Conservation (phyloP, 202 grass and related monocot genomes). For the Musa balbisiana region DNA sequence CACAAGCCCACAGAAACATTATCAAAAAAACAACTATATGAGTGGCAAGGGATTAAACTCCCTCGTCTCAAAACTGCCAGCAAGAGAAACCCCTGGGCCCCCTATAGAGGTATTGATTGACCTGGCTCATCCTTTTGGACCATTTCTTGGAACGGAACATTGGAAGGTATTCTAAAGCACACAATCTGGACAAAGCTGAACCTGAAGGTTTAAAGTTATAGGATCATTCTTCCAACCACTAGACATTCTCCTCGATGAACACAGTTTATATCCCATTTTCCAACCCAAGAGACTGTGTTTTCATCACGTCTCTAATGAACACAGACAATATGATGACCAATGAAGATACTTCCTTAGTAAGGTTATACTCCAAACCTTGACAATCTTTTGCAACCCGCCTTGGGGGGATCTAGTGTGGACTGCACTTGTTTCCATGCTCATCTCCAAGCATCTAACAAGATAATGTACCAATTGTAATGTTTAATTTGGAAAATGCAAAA, state of each 20-base stretch:
- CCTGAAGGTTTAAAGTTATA: background rate
- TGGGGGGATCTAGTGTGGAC: conserved; percentile 61
- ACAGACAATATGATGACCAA: conserved; percentile 14
- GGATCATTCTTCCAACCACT: background rate
- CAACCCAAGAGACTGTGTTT: background rate
- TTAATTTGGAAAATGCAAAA: background rate
- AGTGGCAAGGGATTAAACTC: conserved; percentile 2
- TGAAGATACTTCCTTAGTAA: conserved; percentile 5
- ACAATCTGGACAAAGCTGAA: background rate
- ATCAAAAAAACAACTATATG: conserved; percentile 24
- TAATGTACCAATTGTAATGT: background rate
- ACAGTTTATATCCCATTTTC: background rate
- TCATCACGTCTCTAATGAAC: conserved; percentile 22
- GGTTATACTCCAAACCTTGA: conserved; percentile 53
- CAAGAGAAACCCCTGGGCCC: background rate
- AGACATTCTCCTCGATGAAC: background rate
- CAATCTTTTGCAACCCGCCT: conserved; percentile 64
- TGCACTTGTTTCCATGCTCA: conserved; percentile 80
- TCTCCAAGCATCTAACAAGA: conserved; percentile 55
- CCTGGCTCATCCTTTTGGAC: background rate
- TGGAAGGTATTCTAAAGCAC: background rate
- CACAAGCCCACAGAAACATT: conserved; percentile 34
- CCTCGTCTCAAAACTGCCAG: background rate
- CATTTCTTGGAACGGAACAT: background rate
- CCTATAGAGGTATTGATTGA: background rate